These are phyloP conservation scores for Purshia tridentata DNA, from an alignment of 306 rosid species.

Conservation along the genomic window DNA sequence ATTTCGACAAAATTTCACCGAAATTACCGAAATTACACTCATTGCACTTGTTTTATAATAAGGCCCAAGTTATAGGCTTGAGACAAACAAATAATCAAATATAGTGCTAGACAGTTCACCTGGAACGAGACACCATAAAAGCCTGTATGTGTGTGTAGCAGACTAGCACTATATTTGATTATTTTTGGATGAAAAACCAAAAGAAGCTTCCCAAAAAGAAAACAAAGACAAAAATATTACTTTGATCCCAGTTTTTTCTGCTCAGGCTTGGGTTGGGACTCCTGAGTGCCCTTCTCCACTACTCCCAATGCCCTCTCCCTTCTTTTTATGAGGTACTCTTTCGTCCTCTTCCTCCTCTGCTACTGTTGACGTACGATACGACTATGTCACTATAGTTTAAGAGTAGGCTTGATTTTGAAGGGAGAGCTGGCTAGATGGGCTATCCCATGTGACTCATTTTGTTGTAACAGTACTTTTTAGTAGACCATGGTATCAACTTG, in stretches of 20 bases:
- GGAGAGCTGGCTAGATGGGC: not conserved
- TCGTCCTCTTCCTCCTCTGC: constrained; percentile 32
- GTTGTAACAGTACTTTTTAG: not conserved
- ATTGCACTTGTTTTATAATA: not conserved
- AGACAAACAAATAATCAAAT: not conserved
- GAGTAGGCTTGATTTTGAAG: constrained; percentile 16
- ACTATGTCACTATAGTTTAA: constrained; percentile 24
- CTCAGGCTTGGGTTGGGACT: constrained; percentile 17
- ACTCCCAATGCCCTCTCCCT: constrained; percentile 28
- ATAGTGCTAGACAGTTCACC: not conserved
- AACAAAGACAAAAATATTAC: not conserved
- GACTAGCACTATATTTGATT: too few species aligned
- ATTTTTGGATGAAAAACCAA: constrained; percentile 12
- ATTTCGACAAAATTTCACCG: too few species aligned
- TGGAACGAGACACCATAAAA: constrained; percentile 10
- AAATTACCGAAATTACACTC: too few species aligned
- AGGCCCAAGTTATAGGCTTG: not conserved
- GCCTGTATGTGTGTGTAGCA: constrained; percentile 4
- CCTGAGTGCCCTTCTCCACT: constrained; percentile 11
- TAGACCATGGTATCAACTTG: constrained; percentile 18
- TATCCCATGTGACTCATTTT: constrained; percentile 45
- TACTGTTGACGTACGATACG: constrained; percentile 23
- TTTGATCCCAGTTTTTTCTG: not conserved
- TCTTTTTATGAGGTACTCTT: constrained; percentile 35
- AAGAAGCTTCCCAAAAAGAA: constrained; percentile 29